Percentiles rank a stretch among this genome's conserved stretches.
phyloP scores from a whole-genome alignment of 1,284 basidiomycete genomes.

The Irpex sp. region DNA sequence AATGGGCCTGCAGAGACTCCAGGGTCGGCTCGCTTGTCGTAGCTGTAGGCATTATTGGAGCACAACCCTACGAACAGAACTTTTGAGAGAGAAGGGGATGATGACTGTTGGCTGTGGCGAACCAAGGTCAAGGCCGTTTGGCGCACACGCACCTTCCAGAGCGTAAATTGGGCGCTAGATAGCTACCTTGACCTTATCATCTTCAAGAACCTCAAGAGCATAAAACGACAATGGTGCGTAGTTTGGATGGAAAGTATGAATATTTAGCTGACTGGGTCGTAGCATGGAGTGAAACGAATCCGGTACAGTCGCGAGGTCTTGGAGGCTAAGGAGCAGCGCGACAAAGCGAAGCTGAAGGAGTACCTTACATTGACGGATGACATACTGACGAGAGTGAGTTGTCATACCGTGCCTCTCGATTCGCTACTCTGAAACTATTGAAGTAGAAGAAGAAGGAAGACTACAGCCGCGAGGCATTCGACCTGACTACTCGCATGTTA shows the following conservation, averaged over 20 bases:
- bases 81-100: too few relatives aligned
- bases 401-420: neutral
- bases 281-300: conserved; percentile 81
- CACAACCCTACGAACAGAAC: neutral
- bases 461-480: conserved; percentile 66
- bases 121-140: neutral
- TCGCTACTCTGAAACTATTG: neutral
- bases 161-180: neutral
- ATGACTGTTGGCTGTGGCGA: too few relatives aligned
- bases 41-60: conserved; percentile 47
- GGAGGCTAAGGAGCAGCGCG: conserved; percentile 64
- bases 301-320: conserved; percentile 59
- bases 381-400: conserved; percentile 62
- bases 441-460: conserved; percentile 64
- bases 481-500: conserved; percentile 73
- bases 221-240: neutral
- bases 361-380: conserved; percentile 69
- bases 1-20: conserved; percentile 53
- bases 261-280: neutral
- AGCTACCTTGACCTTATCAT: neutral
- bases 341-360: conserved; percentile 70
- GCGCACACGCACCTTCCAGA: neutral
- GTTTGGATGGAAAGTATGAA: neutral
- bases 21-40: conserved; percentile 19
- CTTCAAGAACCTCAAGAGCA: neutral